phyloP scores from a whole-genome alignment of 805 yeast genomes.

The Cyberlindnera japonica region DNA sequence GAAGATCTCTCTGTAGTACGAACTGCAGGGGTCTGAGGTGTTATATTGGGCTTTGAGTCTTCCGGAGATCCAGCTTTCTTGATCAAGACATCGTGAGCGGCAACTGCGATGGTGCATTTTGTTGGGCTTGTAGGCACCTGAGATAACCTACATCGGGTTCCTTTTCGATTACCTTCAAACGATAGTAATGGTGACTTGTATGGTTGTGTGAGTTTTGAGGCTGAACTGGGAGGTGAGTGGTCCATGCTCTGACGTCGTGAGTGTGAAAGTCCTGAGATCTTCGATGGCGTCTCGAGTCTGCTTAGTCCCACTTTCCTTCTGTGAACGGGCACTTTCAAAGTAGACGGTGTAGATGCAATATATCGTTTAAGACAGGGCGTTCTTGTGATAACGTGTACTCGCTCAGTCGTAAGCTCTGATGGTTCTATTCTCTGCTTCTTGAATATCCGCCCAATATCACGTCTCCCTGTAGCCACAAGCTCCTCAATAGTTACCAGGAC shows the following conservation, averaged over 20 bases:
- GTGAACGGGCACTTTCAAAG: slow-evolving; percentile 1
- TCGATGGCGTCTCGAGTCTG: slow-evolving; percentile 15
- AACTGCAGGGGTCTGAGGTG: too few relatives aligned
- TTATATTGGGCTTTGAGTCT: too few relatives aligned
- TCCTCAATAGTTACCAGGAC: slow-evolving; percentile 6
- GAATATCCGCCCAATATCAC: background rate
- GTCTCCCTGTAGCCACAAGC: background rate
- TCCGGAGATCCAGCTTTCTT: too few relatives aligned
- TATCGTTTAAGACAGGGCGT: background rate
- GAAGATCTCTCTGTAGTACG: too few relatives aligned
- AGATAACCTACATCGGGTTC: too few relatives aligned
- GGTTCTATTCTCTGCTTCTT: background rate
- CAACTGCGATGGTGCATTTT: too few relatives aligned
- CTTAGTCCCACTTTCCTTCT: slow-evolving; percentile 22
- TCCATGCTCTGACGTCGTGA: background rate
- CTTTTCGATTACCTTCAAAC: too few relatives aligned
- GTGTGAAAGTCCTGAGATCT: slow-evolving; percentile 3
- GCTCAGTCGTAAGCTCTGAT: background rate
- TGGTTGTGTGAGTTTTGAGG: background rate
- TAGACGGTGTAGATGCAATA: slow-evolving; percentile 1
- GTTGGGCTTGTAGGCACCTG: slow-evolving; percentile 6
- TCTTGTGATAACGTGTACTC: background rate
- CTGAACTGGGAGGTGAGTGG: background rate
- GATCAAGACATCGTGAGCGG: too few relatives aligned
- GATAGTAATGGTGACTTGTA: background rate